Conservation (phyloP, 441 rosid species). For the Arabidopsis hybrid region DNA sequence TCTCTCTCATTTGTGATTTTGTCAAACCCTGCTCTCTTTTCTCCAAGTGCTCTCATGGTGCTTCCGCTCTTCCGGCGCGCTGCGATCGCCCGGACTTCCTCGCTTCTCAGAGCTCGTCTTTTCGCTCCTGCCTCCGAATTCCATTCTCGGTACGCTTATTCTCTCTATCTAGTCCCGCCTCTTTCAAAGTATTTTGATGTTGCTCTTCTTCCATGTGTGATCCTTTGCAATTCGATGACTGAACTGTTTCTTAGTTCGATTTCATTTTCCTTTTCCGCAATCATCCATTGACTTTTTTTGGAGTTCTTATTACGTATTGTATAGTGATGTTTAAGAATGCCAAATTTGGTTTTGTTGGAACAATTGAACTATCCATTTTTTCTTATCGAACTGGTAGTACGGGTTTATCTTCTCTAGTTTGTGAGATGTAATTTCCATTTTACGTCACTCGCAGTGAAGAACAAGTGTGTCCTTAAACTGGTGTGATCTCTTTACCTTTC, state of each 20-base stretch:
- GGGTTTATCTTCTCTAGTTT: background rate
- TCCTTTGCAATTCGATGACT: conserved; percentile 14
- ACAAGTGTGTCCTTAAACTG: conserved; percentile 4
- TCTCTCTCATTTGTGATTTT: conserved; percentile 29
- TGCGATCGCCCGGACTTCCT: conserved; percentile 64
- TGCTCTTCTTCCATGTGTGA: conserved; percentile 9
- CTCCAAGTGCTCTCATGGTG: conserved; percentile 58
- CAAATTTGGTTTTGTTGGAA: conserved; percentile 1
- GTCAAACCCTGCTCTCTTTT: conserved; percentile 11
- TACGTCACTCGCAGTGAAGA: background rate
- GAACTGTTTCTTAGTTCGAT: conserved; percentile 21
- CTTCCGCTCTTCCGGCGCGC: conserved; percentile 84
- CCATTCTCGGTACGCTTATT: conserved; percentile 57
- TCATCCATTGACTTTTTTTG: conserved; percentile 37
- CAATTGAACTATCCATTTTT: background rate
- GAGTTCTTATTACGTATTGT: conserved; percentile 13
- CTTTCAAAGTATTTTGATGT: background rate
- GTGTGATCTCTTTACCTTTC: conserved; percentile 24
- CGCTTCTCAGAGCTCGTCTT: conserved; percentile 70
- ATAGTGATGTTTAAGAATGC: conserved; percentile 9
- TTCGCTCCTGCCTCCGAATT: conserved; percentile 60
- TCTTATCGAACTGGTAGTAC: too few species aligned
- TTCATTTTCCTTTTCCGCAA: background rate
- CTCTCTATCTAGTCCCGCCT: conserved; percentile 1
- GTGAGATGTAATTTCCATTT: background rate